Evolutionary conservation across 345 rosid genomes (phyloP), one percentile per base, ranked within the genome.

Genomic region (Barbarea vulgaris): DNA sequence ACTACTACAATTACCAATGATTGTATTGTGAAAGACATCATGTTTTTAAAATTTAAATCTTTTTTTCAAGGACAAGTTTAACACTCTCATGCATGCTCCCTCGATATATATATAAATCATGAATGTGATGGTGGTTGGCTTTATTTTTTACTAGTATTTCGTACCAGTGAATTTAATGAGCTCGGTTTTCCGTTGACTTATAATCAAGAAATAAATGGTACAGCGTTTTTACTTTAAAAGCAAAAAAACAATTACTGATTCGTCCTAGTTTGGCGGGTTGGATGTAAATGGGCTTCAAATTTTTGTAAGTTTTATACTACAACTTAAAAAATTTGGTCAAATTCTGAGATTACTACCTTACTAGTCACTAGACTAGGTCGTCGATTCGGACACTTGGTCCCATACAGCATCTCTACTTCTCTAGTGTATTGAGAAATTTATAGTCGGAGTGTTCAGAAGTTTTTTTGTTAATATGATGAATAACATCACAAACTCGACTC

Each of bases 151-250:
- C 13, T 30, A 30, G 7, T 30, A 14, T 46, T 18, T 17, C n/a
- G 50, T 37, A n/a, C 53, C 53, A 50, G 61, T 12, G 69, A 37
- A 42, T 73, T 74, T 47, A 66, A 46, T 74, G 73, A 74, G 72
- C 13, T 47, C 31, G 37, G 73, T 18, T 66, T 54, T 11, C 37
- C 30, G 71, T 74, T 72, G 76, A 70, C 75, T 56, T n/a, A n/a
- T n/a, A n/a, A 15, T 4, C 47, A 14, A 41, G 6, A 41, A 14
- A 14, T 41, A 14, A 41, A 41, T 1, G 47, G 47, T 41, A 14
- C 1, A 41, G 2, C n/a, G n/a, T 39, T 39, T 4, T 39, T 13
- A n/a, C n/a, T n/a, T n/a, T n/a, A n/a, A n/a, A n/a, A n/a, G n/a
- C n/a, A n/a, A n/a, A n/a, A n/a, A n/a, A n/a, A n/a, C n/a, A n/a